Percentiles rank a stretch among this genome's conserved stretches.
phyloP scores from a whole-genome alignment of 2,329 filamentous ascomycete genomes.

The Cryphonectria radicalis region DNA sequence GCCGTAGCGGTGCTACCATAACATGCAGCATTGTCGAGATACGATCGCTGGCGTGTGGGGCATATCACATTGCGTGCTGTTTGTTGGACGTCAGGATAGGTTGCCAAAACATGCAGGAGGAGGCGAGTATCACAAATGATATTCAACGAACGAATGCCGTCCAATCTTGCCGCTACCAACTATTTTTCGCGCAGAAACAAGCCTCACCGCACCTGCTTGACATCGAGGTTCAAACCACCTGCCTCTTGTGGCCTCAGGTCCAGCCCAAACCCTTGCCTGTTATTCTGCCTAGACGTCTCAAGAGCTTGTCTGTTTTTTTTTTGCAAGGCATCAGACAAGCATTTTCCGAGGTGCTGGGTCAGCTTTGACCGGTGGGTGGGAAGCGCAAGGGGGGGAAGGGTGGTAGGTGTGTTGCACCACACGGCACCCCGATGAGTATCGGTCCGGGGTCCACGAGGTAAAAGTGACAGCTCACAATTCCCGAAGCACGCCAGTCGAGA shows the following conservation, averaged over 20 bases:
- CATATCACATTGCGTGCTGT: not conserved
- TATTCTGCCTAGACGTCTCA: not conserved
- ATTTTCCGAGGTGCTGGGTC: not conserved
- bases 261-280: not conserved
- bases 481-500: not conserved
- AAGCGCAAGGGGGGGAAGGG: not conserved
- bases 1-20: not conserved
- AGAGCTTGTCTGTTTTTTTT: not conserved
- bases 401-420: not conserved
- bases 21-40: not conserved
- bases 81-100: not conserved
- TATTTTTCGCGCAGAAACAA: not conserved
- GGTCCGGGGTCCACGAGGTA: not conserved
- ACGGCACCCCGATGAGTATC: not conserved
- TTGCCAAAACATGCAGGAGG: conserved; percentile 9
- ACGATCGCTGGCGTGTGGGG: not conserved
- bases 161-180: not conserved
- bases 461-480: conserved; percentile 26
- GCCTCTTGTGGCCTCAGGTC: not conserved
- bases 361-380: not conserved
- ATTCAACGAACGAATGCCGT: not conserved
- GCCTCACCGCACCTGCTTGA: not conserved
- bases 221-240: not conserved
- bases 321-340: not conserved
- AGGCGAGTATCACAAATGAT: not conserved